Evolutionary conservation across 441 rosid genomes (phyloP).

Genomic region (Geranium incanum): DNA sequence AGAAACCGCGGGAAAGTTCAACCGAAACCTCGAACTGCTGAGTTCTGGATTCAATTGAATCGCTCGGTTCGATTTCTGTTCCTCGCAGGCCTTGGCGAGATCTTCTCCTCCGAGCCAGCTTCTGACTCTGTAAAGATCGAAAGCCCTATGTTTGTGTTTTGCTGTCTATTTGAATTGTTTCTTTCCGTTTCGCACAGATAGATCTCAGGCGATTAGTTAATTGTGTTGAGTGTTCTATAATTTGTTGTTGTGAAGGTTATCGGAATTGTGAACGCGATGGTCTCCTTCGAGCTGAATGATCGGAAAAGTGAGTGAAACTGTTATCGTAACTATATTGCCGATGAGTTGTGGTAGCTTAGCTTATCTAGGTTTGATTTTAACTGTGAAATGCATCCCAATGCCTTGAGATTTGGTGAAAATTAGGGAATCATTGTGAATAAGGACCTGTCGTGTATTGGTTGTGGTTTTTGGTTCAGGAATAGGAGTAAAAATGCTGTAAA

Average conservation of each 20-base stretch:
- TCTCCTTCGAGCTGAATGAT: constrained; percentile 2
- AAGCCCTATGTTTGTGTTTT: background rate
- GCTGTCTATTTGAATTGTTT: background rate
- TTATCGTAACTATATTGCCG: background rate
- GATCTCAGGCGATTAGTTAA: background rate
- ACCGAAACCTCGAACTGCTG: background rate
- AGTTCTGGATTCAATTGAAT: background rate
- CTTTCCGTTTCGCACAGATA: background rate
- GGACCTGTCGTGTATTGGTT: background rate
- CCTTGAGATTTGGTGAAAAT: background rate
- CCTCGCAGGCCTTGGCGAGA: background rate
- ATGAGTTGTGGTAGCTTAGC: background rate
- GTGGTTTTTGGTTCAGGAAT: background rate
- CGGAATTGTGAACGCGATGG: background rate
- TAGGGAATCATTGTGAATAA: background rate
- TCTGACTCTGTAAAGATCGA: background rate
- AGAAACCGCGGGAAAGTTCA: background rate
- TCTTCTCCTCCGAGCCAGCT: background rate
- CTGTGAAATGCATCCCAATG: background rate
- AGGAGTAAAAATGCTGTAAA: background rate
- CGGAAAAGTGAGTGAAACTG: constrained; percentile 5
- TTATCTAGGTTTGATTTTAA: background rate
- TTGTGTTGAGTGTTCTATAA: background rate
- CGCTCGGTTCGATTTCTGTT: background rate
- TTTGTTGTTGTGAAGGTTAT: background rate